These are phyloP conservation scores for Coemansia nantahalensis DNA, from an alignment of 192 early-diverging fungal species.

Conservation along the genomic window DNA sequence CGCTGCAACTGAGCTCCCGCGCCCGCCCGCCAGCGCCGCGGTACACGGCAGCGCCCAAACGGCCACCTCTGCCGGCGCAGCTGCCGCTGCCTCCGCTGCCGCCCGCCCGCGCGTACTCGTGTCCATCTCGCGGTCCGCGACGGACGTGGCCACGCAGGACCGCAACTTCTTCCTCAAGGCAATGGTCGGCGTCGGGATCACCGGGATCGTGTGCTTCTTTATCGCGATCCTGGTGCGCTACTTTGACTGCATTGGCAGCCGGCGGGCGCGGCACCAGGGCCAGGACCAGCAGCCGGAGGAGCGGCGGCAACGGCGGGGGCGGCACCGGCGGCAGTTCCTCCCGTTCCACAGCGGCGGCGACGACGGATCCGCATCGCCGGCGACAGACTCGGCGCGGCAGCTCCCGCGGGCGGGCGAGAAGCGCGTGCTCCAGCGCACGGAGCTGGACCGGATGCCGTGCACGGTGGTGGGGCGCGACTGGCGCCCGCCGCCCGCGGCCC, in stretches of 20 bases:
- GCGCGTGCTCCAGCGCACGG: slow-evolving; percentile 31
- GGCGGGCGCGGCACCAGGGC: background rate
- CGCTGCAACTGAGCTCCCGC: background rate
- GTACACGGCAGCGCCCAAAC: too few relatives aligned
- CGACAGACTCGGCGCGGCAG: background rate
- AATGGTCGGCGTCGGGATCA: slow-evolving; percentile 48
- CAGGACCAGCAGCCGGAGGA: too few relatives aligned
- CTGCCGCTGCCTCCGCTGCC: too few relatives aligned
- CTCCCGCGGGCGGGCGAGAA: background rate
- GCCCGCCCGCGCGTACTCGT: slow-evolving; percentile 15
- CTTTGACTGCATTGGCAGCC: slow-evolving; percentile 31
- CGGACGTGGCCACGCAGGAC: slow-evolving; percentile 33
- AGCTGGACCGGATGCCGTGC: slow-evolving; percentile 42
- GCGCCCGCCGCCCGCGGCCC: background rate
- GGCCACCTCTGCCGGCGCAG: too few relatives aligned
- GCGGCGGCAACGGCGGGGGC: too few relatives aligned
- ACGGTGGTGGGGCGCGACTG: slow-evolving; percentile 6
- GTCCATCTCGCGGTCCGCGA: slow-evolving; percentile 28
- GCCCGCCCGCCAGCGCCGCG: slow-evolving; percentile 17
- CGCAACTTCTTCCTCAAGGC: slow-evolving; percentile 52
- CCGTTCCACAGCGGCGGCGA: background rate
- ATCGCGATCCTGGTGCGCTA: slow-evolving; percentile 43
- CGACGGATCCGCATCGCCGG: background rate
- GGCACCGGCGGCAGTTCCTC: too few relatives aligned
- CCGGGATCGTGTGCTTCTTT: slow-evolving; percentile 45